A percentile compares a stretch with the other conserved stretches of the same genome.
Conservation (phyloP, 2,329 filamentous ascomycete genomes). For the Mycosphaerella arachidis region DNA sequence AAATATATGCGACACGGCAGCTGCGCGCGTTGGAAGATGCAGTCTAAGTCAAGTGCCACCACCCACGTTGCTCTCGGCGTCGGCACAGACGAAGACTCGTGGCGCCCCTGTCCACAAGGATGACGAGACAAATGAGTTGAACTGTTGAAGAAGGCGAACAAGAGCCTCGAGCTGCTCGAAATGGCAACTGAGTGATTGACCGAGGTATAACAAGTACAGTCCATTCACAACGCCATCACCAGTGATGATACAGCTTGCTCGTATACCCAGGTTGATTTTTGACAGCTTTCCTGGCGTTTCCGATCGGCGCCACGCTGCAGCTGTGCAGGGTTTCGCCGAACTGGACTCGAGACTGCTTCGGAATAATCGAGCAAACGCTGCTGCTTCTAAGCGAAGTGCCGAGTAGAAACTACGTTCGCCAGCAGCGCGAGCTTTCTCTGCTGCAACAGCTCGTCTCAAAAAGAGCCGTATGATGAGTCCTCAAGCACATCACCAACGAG, state of each 20-base stretch:
- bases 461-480: background rate
- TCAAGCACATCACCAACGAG: background rate
- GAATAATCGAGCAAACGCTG: background rate
- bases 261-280: slow-evolving; percentile 1
- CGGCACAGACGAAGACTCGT: background rate
- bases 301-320: slow-evolving; percentile 2
- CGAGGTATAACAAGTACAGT: background rate
- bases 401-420: background rate
- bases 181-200: background rate
- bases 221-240: background rate
- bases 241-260: background rate
- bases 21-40: background rate
- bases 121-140: background rate
- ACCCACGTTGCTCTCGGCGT: background rate
- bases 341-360: background rate
- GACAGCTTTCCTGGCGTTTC: background rate
- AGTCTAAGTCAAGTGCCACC: background rate
- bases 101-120: background rate
- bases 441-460: background rate
- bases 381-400: background rate
- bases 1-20: too few relatives aligned
- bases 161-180: background rate
- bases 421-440: background rate
- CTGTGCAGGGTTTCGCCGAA: background rate
- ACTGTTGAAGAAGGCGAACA: background rate